These are phyloP conservation scores for Coemansia sp. DNA, from an alignment of 192 early-diverging fungal species.

Conservation along the genomic window DNA sequence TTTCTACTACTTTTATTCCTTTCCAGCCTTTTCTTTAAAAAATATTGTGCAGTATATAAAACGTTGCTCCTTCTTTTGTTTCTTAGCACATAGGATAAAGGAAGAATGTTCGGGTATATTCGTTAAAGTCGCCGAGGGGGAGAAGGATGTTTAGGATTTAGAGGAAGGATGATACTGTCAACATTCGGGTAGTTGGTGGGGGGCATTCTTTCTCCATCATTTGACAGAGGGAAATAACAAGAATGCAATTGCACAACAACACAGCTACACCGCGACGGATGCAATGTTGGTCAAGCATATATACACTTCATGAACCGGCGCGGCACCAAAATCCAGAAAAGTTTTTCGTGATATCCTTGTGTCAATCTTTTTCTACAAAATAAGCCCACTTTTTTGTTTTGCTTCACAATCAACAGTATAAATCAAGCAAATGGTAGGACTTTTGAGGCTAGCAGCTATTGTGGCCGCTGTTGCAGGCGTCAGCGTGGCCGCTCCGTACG, in stretches of 20 bases:
- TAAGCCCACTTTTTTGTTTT: no score
- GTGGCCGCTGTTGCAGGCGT: conserved; percentile 20
- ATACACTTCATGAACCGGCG: not conserved
- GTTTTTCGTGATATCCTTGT: no score
- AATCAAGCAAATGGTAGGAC: conserved; percentile 22
- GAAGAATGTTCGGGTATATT: no score
- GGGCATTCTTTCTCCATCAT: not conserved
- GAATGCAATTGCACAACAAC: not conserved
- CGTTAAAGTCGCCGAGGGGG: no score
- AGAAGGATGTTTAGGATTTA: no score
- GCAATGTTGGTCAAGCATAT: not conserved
- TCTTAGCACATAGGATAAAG: not conserved
- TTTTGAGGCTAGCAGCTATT: conserved; percentile 19
- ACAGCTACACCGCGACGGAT: no score
- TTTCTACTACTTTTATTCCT: no score
- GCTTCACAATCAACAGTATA: not conserved
- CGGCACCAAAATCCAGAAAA: not conserved
- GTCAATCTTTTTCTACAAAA: no score
- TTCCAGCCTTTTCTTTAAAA: no score
- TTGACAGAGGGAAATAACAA: not conserved
- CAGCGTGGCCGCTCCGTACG: conserved; percentile 1
- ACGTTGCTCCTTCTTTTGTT: not conserved
- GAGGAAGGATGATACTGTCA: not conserved
- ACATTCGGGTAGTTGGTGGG: not conserved
- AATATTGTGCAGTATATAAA: not conserved